Percentiles rank a stretch among this genome's conserved stretches.
These are phyloP conservation scores for Solanum lignicaule DNA, from an alignment of 257 asterid species.

Conservation along the genomic window DNA sequence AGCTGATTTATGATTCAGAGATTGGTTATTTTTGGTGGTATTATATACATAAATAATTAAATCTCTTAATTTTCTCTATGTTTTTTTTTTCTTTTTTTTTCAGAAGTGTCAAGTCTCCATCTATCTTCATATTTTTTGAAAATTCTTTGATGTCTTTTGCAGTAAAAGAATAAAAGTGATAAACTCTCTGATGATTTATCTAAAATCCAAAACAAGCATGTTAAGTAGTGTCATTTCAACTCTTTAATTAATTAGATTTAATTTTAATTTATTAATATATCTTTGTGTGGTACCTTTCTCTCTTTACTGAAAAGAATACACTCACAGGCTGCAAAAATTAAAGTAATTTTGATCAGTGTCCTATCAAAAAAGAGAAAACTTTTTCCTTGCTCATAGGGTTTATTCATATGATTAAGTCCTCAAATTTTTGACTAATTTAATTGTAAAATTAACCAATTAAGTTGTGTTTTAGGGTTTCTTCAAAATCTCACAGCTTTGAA, in stretches of 20 bases:
- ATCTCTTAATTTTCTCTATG: neutral
- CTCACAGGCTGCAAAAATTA: neutral
- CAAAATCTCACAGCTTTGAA: neutral
- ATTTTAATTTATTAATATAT: neutral
- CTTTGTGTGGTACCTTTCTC: neutral
- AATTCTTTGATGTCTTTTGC: constrained; percentile 12
- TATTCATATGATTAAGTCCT: neutral
- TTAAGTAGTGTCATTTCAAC: neutral
- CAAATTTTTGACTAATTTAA: neutral
- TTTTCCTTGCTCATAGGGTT: neutral
- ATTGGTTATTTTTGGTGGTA: neutral
- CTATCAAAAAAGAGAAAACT: neutral
- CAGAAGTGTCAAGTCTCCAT: constrained; percentile 58
- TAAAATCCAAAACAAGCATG: neutral
- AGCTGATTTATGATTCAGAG: constrained; percentile 25
- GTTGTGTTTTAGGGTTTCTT: neutral
- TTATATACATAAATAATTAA: neutral
- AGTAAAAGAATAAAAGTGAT: constrained; percentile 35
- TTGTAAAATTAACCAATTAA: neutral
- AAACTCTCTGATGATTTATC: neutral
- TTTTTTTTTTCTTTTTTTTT: neutral
- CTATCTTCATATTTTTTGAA: constrained; percentile 18
- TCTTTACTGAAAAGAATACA: constrained; percentile 7
- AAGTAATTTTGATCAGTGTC: neutral
- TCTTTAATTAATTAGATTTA: neutral